phyloP scores from a whole-genome alignment of 2,329 filamentous ascomycete genomes.

The Aulographum hederae region DNA sequence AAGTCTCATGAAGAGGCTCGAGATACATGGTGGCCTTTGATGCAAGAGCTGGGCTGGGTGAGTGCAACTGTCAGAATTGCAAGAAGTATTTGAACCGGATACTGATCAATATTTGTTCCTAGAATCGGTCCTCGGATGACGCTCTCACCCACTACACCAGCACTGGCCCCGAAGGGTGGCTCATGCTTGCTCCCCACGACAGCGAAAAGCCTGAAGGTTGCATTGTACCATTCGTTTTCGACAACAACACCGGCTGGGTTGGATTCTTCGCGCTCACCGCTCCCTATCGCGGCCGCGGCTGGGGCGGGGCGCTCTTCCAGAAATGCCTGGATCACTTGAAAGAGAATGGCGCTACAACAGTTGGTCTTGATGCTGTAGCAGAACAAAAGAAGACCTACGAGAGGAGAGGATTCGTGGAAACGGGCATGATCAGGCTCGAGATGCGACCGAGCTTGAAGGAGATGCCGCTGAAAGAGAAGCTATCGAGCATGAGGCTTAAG shows the following conservation, averaged over 20 bases:
- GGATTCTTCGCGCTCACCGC: slow-evolving; percentile 18
- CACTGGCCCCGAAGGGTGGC: slow-evolving; percentile 11
- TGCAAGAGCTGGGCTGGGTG: slow-evolving; percentile 17
- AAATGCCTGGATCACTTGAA: slow-evolving; percentile 11
- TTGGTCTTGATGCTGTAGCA: slow-evolving; percentile 19
- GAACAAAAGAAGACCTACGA: slow-evolving; percentile 18
- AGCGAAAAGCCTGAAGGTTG: slow-evolving; percentile 13
- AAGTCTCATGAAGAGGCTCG: slow-evolving; percentile 9
- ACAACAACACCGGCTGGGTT: slow-evolving; percentile 19
- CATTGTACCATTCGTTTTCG: slow-evolving; percentile 14
- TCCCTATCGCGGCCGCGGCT: slow-evolving; percentile 12
- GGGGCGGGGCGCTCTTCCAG: slow-evolving; percentile 15
- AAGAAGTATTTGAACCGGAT: neutral
- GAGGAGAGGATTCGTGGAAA: slow-evolving; percentile 15
- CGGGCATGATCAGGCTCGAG: slow-evolving; percentile 13
- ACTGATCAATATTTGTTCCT: slow-evolving; percentile 1
- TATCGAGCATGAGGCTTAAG: slow-evolving; percentile 3
- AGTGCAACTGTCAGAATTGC: slow-evolving; percentile 2
- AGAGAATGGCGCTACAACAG: slow-evolving; percentile 7
- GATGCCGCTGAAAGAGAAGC: slow-evolving; percentile 4
- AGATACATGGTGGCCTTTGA: slow-evolving; percentile 17
- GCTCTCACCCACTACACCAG: slow-evolving; percentile 14
- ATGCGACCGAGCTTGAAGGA: slow-evolving; percentile 8
- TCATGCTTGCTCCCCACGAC: slow-evolving; percentile 12
- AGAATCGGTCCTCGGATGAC: slow-evolving; percentile 17